Evolutionary conservation across 805 yeast species (phyloP), one percentile per base, ranked within the genome.

Genomic region (Metschnikowia vanudenii): DNA sequence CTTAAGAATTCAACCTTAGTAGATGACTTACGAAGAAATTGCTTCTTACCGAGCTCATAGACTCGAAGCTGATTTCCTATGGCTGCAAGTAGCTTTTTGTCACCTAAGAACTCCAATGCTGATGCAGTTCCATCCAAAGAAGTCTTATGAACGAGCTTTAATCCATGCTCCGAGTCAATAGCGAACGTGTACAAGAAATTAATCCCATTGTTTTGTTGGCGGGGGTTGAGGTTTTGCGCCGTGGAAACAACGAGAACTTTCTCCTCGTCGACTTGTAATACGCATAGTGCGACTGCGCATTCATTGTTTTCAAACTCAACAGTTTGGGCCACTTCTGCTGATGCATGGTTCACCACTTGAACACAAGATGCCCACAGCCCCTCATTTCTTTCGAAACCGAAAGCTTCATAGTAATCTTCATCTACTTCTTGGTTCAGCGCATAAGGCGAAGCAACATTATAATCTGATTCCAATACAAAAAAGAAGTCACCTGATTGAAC

Each of bases 41-140:
- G 97, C 53, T 84, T 86, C 56, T 74, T 73, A 1, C 99, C 99
- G 24, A 89, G 52, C 22, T 83, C 91, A 59, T 77, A 90, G 8
- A 87, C 53, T 30, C 86, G 66, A 39, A 92, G 55, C 40, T 65
- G 62, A 37, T 75, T 70, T 0, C 74, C 76, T 40, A 79, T 54
- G n/a, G 37, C 48, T 0, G 88, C 91, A 1, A 78, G 84, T 1
- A 90, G 62, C 1, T 90, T 60, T 49, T 73, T 74, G 0, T 83
- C 87, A 13, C 65, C 54, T 61, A 88, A 88, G n/a, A 32, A 45
- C 1, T 62, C 53, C 61, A 91, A 54, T 0, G 85, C 71, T 24
- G 71, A 51, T 0, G 81, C 79, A 2, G 70, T 65, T 6, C 58
- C 67, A 4, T 78, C 81, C 0, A 84, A 64, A 12, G 63, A 59